Conservation (phyloP, 176 grass and related monocot genomes). For the Tillandsia leiboldiana region DNA sequence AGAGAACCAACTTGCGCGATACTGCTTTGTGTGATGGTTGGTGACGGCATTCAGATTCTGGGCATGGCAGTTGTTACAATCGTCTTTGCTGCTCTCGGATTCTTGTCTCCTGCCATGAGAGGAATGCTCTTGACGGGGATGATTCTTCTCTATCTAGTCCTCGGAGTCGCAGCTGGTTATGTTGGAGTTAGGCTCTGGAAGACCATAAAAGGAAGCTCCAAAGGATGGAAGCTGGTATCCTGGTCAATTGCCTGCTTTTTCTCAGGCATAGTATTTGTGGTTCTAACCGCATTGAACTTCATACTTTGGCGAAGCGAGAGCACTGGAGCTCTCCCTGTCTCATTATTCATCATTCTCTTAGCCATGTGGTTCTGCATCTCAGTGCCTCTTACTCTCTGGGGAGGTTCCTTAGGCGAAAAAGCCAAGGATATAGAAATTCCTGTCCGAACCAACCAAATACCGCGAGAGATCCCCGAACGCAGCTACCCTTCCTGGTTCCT, state of each 20-base stretch:
- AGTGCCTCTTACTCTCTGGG: conserved; percentile 66
- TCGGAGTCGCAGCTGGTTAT: conserved; percentile 70
- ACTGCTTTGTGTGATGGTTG: conserved; percentile 62
- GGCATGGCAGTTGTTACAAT: conserved; percentile 81
- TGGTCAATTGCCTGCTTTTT: conserved; percentile 77
- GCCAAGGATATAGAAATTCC: conserved; percentile 64
- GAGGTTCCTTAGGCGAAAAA: conserved; percentile 52
- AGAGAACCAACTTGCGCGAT: conserved; percentile 62
- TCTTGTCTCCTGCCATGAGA: conserved; percentile 68
- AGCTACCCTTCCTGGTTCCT: conserved; percentile 78
- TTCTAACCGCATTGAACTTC: conserved; percentile 61
- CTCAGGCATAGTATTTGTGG: conserved; percentile 55
- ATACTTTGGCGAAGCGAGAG: conserved; percentile 82
- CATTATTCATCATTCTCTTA: conserved; percentile 72
- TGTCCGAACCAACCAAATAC: conserved; percentile 69
- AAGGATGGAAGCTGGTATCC: conserved; percentile 78
- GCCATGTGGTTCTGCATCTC: conserved; percentile 77
- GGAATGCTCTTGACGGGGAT: conserved; percentile 89
- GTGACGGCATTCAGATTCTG: conserved; percentile 68
- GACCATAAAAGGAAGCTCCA: conserved; percentile 61
- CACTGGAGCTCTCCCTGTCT: conserved; percentile 70
- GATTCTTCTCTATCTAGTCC: conserved; percentile 76
- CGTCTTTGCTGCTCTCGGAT: conserved; percentile 63
- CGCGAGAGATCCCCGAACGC: conserved; percentile 60
- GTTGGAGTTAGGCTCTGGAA: conserved; percentile 68